Conservation (phyloP, 345 rosid genomes). For the Arabidopsis thaliana region DNA sequence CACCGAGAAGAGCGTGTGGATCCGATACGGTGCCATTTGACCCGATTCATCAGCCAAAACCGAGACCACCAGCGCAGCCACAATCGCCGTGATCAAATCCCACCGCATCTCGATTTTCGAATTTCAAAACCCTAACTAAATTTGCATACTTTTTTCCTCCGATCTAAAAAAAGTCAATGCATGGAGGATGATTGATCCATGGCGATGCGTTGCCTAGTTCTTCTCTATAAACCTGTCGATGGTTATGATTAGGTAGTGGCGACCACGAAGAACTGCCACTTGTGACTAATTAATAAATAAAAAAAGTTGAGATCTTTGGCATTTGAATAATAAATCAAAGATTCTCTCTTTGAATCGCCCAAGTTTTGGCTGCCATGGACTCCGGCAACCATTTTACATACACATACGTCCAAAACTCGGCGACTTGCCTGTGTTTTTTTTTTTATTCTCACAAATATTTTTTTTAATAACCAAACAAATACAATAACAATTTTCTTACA, state of each 20-base stretch:
- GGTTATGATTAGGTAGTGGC: conserved; percentile 40
- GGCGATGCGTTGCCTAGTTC: conserved; percentile 8
- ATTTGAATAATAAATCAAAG: conserved; percentile 26
- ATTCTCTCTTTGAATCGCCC: conserved; percentile 1
- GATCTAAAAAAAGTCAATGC: conserved; percentile 51
- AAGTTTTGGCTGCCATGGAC: no score
- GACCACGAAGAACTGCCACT: conserved; percentile 34
- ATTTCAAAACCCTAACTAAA: conserved; percentile 44
- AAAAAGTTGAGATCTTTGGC: neutral
- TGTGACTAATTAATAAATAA: neutral
- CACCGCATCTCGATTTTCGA: conserved; percentile 44
- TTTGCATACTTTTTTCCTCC: neutral
- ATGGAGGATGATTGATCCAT: conserved; percentile 38
- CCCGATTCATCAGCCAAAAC: conserved; percentile 42
- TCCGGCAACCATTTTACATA: no score
- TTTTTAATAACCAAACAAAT: no score
- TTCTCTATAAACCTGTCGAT: conserved; percentile 11
- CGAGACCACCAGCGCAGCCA: conserved; percentile 22
- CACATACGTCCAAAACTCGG: no score
- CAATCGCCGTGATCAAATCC: conserved; percentile 25
- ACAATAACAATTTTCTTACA: no score
- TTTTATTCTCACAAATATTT: no score
- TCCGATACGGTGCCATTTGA: conserved; percentile 66
- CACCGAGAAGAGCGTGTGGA: conserved; percentile 95
- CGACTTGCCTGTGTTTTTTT: no score